A percentile compares a stretch with the other conserved stretches of the same genome.
Conservation (phyloP, 352 stramenopile species). For the Globisporangium mamillatum region DNA sequence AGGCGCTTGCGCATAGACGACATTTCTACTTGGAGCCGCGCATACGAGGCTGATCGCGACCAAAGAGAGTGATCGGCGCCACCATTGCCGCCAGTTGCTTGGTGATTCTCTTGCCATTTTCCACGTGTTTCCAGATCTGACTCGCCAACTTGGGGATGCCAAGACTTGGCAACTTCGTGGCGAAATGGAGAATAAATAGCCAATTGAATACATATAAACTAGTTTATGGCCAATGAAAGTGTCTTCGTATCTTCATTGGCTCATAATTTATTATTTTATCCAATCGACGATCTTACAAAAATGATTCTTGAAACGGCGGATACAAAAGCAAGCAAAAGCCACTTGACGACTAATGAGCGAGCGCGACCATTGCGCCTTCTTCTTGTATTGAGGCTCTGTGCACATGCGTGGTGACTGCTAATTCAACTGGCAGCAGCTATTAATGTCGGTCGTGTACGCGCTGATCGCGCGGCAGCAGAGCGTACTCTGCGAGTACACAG, state of each 20-base stretch:
- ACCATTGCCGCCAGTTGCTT: background rate
- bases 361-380: conserved; percentile 9
- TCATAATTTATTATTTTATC: background rate
- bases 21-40: background rate
- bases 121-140: conserved; percentile 1
- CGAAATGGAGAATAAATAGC: background rate
- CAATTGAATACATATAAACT: background rate
- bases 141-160: background rate
- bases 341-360: conserved; percentile 4
- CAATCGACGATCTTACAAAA: background rate
- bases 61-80: background rate
- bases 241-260: background rate
- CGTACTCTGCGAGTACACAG: conserved; percentile 78
- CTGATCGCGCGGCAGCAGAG: conserved; percentile 69
- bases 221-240: background rate
- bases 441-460: conserved; percentile 79
- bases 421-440: conserved; percentile 5
- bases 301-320: conserved; percentile 10
- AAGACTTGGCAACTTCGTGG: background rate
- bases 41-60: background rate
- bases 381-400: background rate
- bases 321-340: background rate
- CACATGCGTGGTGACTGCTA: conserved; percentile 11
- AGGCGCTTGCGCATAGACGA: background rate
- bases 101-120: background rate